Evolutionary conservation across 208 protist genomes (phyloP).

Genomic region (Acanthamoeba rhysodes): DNA sequence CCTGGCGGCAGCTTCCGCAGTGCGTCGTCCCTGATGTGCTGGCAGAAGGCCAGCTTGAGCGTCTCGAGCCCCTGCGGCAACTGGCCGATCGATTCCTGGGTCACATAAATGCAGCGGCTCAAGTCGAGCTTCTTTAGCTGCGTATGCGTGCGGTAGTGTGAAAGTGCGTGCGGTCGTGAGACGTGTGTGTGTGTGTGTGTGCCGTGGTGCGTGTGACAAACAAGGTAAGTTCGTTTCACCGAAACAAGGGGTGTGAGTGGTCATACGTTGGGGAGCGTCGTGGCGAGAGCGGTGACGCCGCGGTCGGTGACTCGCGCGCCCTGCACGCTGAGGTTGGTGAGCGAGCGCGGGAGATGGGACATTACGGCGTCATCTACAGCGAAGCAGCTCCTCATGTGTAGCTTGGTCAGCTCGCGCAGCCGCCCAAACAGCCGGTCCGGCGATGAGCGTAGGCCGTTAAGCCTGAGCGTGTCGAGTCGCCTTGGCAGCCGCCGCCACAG

Average conservation of each 20-base stretch:
- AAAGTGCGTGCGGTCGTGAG: no score
- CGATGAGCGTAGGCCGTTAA: not conserved
- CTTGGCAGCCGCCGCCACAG: not conserved
- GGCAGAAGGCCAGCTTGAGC: slow-evolving; percentile 37
- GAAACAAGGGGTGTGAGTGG: not conserved
- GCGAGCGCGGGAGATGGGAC: not conserved
- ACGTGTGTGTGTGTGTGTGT: no score
- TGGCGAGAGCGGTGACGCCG: not conserved
- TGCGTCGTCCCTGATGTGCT: slow-evolving; percentile 52
- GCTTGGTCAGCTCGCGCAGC: not conserved
- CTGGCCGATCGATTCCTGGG: not conserved
- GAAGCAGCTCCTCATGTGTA: slow-evolving; percentile 17
- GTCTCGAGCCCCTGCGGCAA: slow-evolving; percentile 27
- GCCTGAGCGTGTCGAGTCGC: not conserved
- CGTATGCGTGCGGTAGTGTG: no score
- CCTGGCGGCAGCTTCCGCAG: slow-evolving; percentile 11
- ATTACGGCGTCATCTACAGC: not conserved
- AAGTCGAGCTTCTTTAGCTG: slow-evolving; percentile 30
- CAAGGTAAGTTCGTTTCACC: not conserved
- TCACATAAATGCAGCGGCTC: slow-evolving; percentile 21
- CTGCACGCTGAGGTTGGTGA: slow-evolving; percentile 6
- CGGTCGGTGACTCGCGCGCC: not conserved
- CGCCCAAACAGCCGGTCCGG: not conserved
- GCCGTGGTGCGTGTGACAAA: no score
- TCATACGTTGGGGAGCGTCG: not conserved